Evolutionary conservation across 192 early-diverging fungal genomes (phyloP).

Genomic region (Coemansia sp.): DNA sequence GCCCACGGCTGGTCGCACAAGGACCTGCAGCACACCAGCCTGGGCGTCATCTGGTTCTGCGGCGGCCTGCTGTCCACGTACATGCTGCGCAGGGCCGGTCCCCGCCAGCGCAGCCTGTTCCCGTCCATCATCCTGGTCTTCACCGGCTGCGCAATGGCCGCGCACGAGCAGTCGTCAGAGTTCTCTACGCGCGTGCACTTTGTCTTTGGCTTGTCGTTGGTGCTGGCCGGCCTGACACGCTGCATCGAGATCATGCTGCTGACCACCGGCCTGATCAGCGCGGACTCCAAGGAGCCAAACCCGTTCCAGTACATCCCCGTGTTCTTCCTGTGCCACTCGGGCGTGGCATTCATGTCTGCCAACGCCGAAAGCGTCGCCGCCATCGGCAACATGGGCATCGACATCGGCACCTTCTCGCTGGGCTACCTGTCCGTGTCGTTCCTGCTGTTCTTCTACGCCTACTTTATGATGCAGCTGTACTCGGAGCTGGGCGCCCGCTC

Average conservation of each 20-base stretch:
- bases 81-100: slow-evolving; percentile 41
- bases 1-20: slow-evolving; percentile 63
- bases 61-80: slow-evolving; percentile 62
- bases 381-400: slow-evolving; percentile 52
- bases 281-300: slow-evolving; percentile 29
- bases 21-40: slow-evolving; percentile 67
- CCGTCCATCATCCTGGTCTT: slow-evolving; percentile 63
- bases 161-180: slow-evolving; percentile 60
- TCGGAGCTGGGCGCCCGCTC: slow-evolving; percentile 25
- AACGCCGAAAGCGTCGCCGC: slow-evolving; percentile 58
- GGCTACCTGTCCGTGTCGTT: slow-evolving; percentile 61
- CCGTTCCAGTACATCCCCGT: slow-evolving; percentile 55
- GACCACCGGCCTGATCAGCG: slow-evolving; percentile 31
- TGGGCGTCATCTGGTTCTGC: slow-evolving; percentile 70
- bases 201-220: slow-evolving; percentile 64
- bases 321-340: slow-evolving; percentile 60
- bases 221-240: slow-evolving; percentile 58
- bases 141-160: slow-evolving; percentile 63
- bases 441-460: slow-evolving; percentile 58
- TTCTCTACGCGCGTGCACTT: slow-evolving; percentile 64
- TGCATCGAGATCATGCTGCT: slow-evolving; percentile 60
- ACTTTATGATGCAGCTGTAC: slow-evolving; percentile 57
- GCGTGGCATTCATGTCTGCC: slow-evolving; percentile 65
- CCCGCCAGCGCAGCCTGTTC: slow-evolving; percentile 58
- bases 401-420: slow-evolving; percentile 61